phyloP scores from a whole-genome alignment of 495 filamentous ascomycete species.

The Massariosphaeria phaeospora region DNA sequence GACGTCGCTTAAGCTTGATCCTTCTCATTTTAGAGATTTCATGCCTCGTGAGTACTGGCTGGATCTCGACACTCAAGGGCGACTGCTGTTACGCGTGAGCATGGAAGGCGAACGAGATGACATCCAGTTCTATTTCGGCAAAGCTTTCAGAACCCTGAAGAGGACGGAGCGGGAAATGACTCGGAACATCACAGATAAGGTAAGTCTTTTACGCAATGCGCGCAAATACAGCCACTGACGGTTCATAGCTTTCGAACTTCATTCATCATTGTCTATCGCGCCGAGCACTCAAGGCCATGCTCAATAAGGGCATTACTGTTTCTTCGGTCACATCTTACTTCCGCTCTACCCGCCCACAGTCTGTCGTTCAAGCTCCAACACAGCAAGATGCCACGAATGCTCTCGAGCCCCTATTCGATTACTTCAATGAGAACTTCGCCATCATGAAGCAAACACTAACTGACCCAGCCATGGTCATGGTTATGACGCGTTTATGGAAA shows the following conservation, averaged over 20 bases:
- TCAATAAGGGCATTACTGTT: conserved; percentile 66
- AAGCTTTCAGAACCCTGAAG: conserved; percentile 91
- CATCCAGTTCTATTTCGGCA: conserved; percentile 98
- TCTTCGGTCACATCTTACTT: conserved; percentile 79
- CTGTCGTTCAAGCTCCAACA: conserved; percentile 54
- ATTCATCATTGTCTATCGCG: conserved; percentile 87
- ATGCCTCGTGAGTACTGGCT: conserved; percentile 95
- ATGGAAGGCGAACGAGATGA: conserved; percentile 99
- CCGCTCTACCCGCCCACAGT: conserved; percentile 50
- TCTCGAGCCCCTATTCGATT: conserved; percentile 83
- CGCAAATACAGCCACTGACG: conserved; percentile 14
- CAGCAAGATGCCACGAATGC: conserved; percentile 72
- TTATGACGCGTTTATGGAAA: conserved; percentile 98
- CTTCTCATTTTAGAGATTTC: conserved; percentile 91
- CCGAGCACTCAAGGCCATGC: conserved; percentile 66
- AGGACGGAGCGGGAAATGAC: conserved; percentile 97
- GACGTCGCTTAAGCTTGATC: conserved; percentile 91
- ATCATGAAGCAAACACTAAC: conserved; percentile 98
- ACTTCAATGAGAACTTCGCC: conserved; percentile 98
- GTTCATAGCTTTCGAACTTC: conserved; percentile 74
- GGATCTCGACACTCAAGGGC: conserved; percentile 91
- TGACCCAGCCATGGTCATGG: conserved; percentile 85
- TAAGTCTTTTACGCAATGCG: conserved; percentile 41
- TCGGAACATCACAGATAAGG: conserved; percentile 95
- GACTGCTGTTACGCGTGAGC: conserved; percentile 81